Evolutionary conservation across 78 protist genomes (phyloP).

Genomic region (Monocercomonoides exilis): DNA sequence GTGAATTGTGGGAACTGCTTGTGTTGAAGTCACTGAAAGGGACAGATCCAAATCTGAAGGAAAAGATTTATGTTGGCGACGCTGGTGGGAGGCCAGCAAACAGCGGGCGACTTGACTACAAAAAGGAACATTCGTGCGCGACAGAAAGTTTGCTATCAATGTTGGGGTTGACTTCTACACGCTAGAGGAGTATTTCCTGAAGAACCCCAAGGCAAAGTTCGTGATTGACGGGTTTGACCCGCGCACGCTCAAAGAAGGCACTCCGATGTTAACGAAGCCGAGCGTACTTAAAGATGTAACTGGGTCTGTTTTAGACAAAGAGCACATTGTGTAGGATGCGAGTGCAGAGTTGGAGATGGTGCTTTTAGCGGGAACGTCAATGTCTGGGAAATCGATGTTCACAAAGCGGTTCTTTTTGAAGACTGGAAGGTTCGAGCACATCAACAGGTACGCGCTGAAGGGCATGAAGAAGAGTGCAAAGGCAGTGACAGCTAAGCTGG

Average conservation of each 20-base stretch:
- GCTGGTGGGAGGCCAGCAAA: conserved; percentile 63
- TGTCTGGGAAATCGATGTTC: conserved; percentile 58
- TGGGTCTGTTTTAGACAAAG: too few relatives aligned
- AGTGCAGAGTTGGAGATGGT: conserved; percentile 44
- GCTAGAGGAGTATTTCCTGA: conserved; percentile 65
- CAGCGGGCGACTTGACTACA: conserved; percentile 26
- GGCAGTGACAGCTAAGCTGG: conserved; percentile 20
- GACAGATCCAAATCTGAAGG: conserved; percentile 4
- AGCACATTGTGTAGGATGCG: too few relatives aligned
- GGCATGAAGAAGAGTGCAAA: conserved; percentile 29
- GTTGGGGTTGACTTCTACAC: conserved; percentile 52
- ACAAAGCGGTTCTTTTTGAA: conserved; percentile 9
- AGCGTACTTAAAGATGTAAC: too few relatives aligned
- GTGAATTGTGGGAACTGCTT: conserved; percentile 39
- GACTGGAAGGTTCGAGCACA: conserved; percentile 39
- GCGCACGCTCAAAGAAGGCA: background rate
- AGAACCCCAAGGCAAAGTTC: conserved; percentile 27
- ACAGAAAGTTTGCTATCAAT: conserved; percentile 54
- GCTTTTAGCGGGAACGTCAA: conserved; percentile 56
- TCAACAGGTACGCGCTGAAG: conserved; percentile 45
- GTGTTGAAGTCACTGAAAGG: conserved; percentile 13
- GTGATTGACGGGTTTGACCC: conserved; percentile 1
- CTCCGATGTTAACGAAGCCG: too few relatives aligned
- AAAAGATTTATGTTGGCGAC: conserved; percentile 55
- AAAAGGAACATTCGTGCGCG: conserved; percentile 64